Evolutionary conservation across 1,139 yeast species (phyloP), one percentile per base, ranked within the genome.

Genomic region (Zygosaccharomyces pseudobailii): DNA sequence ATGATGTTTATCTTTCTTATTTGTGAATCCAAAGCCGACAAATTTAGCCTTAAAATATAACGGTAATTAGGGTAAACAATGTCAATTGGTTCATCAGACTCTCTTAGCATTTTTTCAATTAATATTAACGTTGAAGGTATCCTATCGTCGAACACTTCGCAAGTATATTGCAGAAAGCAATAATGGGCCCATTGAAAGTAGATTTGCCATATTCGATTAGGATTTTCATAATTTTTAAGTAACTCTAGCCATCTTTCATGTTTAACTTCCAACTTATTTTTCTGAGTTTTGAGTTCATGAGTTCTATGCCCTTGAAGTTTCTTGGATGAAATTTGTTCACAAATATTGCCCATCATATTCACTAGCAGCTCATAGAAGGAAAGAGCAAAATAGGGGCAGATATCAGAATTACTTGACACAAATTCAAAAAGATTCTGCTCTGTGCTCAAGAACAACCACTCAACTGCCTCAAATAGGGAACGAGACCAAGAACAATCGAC

Each of bases 11-110:
- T 72, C 67, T 27, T 75, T 59, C 54, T 74, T 17, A 82, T 69
- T 56, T 87, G 90, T 2, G 79, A 72, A 36, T 73, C 73, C 4
- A 87, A 73, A 8, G 79, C 73, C 1, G 71, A 69, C 3, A 67
- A 46, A 35, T 77, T 80, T 3, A 90, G 67, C 0, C 72, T 71
- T 3, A 89, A 83, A n/a, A 92, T 77, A 48, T 75, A 71, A 3
- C 74, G 69, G 57, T 75, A 82, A 56, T 84, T 86, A 1, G 78
- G 59, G 46, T 63, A 67, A 0, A 48, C 34, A 3, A 63, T 48
- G 20, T 54, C 49, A 42, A 60, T 34, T 1, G 40, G 36, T 2
- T 25, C 23, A 1, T 51, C 42, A 2, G 32, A 8, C 3, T 40
- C 48, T 41, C 60, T 55, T 35, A 72, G 62, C 24, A 50, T 52